Base-by-base conservation (phyloP, 1,284 basidiomycete species). In the Puccinia polysora region DNA sequence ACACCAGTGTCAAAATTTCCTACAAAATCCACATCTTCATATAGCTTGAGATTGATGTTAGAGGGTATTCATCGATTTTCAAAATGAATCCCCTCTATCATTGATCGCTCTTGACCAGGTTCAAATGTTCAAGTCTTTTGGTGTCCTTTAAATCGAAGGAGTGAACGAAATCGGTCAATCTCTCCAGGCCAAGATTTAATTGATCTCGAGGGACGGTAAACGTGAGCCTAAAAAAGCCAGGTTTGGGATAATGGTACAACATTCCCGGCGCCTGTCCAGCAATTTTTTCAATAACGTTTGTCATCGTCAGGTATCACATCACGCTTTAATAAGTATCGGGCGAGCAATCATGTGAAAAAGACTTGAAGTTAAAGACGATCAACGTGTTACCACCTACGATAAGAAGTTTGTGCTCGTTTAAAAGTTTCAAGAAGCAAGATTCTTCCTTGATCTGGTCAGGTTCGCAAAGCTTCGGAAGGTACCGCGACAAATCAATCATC, bases 211-310 rank as follows among this genome's bases (percentile, higher is more conserved):
- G 53, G 53, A 55, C 53, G 20, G 53, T 47, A 18, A 68, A 45
- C 4, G 65, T 68, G 4, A 68, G 58, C 14, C 65, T 53, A 23
- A 68, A 68, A n/a, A 68, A 68, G 10, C 65, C 65, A 7, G 65
- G 65, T 12, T 43, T 47, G n/a, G 65, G 65, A 58, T 68, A 47
- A 58, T 68, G 34, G 34, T 58, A 68, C 8, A 55, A 30, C 23
- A 45, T 68, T 56, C 40, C 52, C 23, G 20, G 65, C n/a, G 53
- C 53, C 52, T 53, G 23, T 28, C 18, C 14, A 15, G 23, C 45
- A 56, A 56, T 25, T 23, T 50, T 8, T 50, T 7, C 18, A 5
- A 49, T 6, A 49, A n/a, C n/a, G n/a, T n/a, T n/a, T n/a, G n/a
- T n/a, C n/a, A n/a, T n/a, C n/a, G n/a, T n/a, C n/a, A n/a, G n/a